phyloP scores from a whole-genome alignment of 129 eudicot species.

The Logfia minima region DNA sequence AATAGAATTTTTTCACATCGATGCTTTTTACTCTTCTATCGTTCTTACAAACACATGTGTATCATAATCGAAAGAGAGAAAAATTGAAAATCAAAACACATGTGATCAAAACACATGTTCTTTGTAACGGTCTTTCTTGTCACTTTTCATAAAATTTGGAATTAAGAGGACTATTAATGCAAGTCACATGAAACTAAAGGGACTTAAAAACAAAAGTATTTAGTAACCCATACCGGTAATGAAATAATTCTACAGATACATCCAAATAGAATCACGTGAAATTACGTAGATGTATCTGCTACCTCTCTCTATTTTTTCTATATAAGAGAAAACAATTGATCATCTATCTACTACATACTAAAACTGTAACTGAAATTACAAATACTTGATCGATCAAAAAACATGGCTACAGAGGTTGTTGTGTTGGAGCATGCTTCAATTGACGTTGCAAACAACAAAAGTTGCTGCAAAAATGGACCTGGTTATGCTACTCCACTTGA shows the following conservation, averaged over 20 bases:
- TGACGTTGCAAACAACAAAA: constrained; percentile 22
- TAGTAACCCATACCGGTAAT: background rate
- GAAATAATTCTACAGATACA: background rate
- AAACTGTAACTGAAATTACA: background rate
- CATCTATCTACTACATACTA: background rate
- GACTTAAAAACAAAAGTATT: background rate
- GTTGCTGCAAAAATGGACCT: constrained; percentile 74
- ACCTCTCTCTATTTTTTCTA: background rate
- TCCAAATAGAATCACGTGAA: constrained; percentile 20
- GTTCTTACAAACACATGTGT: too few species aligned
- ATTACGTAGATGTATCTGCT: constrained; percentile 23
- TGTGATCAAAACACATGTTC: too few species aligned
- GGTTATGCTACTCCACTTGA: constrained; percentile 91
- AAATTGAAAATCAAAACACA: too few species aligned
- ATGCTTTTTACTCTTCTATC: too few species aligned
- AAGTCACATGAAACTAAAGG: constrained; percentile 11
- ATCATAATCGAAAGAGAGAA: too few species aligned
- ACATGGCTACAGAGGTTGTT: constrained; percentile 46
- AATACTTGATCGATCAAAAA: background rate
- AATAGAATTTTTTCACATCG: too few species aligned
- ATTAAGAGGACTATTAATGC: background rate
- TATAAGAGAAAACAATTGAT: background rate
- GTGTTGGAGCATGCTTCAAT: constrained; percentile 41
- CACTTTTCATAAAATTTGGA: background rate
- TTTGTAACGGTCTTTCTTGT: too few species aligned